Base-by-base conservation (phyloP, 441 rosid genomes). In the Kokia cookei region DNA sequence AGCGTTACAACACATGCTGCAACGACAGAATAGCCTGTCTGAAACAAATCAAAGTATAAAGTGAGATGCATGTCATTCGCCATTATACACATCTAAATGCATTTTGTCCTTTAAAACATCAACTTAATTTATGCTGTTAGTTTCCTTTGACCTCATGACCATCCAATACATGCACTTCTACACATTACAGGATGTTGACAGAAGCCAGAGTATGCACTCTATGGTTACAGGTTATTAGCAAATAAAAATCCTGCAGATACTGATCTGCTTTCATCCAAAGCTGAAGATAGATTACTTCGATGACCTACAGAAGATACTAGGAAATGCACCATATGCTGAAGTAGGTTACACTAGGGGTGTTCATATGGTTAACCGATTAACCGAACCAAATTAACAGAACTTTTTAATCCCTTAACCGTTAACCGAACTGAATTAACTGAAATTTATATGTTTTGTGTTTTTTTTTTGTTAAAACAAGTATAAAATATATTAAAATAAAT, bases 11-110 rank as follows among this genome's bases (percentile, higher is more conserved):
- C 91, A 74, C 92, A 92, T 55, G 98, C 98, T 59, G 98, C 92
- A 82, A 96, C 99, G 66, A 96, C 98, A 66, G 98, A 96, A 78
- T 96, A 96, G 68, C 98, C 97, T 40, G 98, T 96, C 99, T 93
- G 92, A 85, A 85, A 79, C 60, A 82, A 68, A 24, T 42, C 57
- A 74, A 59, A 75, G 68, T n/a, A 71, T 26, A 19, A 71, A 5
- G 57, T 64, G 17, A 79, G 63, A 69, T 55, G 69, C 58, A 60
- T 14, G 69, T 54, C 14, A 19, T 66, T 60, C 3, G 1, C 19
- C 59, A 55, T 75, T 1, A 73, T 58, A 32, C 69, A 35, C 73
- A 63, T 55, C 19, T 54, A 37, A 51, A 53, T 55, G 67, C 47
- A 74, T 29, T 17, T 60, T 3, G 7, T 51, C 43, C 29, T 72